Conservation (phyloP, 805 yeast species). For the Lipomyces lipofer region DNA sequence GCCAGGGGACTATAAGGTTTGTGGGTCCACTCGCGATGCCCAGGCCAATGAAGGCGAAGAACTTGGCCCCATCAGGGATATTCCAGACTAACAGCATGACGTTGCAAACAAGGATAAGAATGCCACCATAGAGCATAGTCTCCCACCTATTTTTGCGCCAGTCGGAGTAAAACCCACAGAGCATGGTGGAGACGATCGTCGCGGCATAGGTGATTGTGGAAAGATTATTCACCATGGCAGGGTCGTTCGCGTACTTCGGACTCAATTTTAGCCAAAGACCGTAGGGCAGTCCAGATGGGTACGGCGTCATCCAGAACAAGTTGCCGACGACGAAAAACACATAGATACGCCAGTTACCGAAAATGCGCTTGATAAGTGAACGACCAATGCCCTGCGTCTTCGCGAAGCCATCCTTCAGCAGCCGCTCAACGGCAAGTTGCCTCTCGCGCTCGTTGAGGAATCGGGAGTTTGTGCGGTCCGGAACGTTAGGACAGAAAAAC, state of each 20-base stretch:
- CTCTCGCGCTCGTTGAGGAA: slow-evolving; percentile 59
- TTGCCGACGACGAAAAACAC: slow-evolving; percentile 22
- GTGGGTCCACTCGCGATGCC: slow-evolving; percentile 29
- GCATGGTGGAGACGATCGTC: slow-evolving; percentile 48
- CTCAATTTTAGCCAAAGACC: slow-evolving; percentile 21
- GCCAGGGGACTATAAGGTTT: slow-evolving; percentile 25
- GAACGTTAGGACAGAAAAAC: slow-evolving; percentile 65
- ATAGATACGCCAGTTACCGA: slow-evolving; percentile 23
- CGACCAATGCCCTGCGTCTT: slow-evolving; percentile 20
- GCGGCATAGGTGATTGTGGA: slow-evolving; percentile 60
- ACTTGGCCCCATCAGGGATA: slow-evolving; percentile 55
- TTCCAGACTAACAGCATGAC: slow-evolving; percentile 57
- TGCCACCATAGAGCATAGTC: slow-evolving; percentile 15
- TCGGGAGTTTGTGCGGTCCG: slow-evolving; percentile 54
- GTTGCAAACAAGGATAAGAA: slow-evolving; percentile 37
- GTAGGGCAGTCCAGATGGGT: slow-evolving; percentile 19
- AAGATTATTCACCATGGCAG: slow-evolving; percentile 44
- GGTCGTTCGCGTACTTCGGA: slow-evolving; percentile 3
- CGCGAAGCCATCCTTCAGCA: slow-evolving; percentile 33
- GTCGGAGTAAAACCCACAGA: slow-evolving; percentile 45
- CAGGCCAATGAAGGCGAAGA: slow-evolving; percentile 52
- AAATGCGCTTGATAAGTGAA: slow-evolving; percentile 18
- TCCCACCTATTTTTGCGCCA: slow-evolving; percentile 34
- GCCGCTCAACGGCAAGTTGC: slow-evolving; percentile 50
- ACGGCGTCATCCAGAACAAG: slow-evolving; percentile 28